phyloP scores from a whole-genome alignment of 805 yeast genomes.

The Starmera amethionina region DNA sequence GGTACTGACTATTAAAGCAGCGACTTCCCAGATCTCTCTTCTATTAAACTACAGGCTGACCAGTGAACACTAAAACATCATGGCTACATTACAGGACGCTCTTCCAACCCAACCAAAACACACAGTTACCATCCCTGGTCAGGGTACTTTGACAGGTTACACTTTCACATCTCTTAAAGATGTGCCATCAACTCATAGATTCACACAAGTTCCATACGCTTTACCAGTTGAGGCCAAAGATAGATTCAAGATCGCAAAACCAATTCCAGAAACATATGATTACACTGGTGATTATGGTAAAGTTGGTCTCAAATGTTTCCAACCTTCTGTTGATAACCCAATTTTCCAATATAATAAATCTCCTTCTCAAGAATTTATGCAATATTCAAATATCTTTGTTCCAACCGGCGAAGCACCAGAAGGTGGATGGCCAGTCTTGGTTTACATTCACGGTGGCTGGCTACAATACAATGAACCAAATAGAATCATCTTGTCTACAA shows the following conservation, averaged over 20 bases:
- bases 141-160: constrained; percentile 22
- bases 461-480: constrained; percentile 25
- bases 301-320: constrained; percentile 27
- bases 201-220: constrained; percentile 25
- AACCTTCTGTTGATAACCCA: constrained; percentile 24
- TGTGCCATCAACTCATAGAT: constrained; percentile 17
- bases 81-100: no score
- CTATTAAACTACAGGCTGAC: no score
- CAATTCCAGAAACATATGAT: constrained; percentile 24
- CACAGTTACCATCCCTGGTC: constrained; percentile 12
- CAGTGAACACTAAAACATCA: no score
- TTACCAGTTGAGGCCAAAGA: constrained; percentile 21
- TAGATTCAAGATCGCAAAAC: constrained; percentile 25
- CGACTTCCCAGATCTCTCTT: no score
- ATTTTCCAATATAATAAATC: constrained; percentile 11
- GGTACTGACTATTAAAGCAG: no score
- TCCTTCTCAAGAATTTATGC: constrained; percentile 22
- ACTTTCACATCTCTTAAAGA: constrained; percentile 5
- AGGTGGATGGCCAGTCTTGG: constrained; percentile 32
- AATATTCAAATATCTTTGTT: constrained; percentile 27
- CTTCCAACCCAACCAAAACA: constrained; percentile 2
- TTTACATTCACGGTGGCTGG: constrained; percentile 36
- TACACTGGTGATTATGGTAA: constrained; percentile 29
- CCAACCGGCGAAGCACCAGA: constrained; percentile 25
- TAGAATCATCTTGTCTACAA: constrained; percentile 13